These are phyloP conservation scores for Spergularia marina DNA, from an alignment of 148 eudicot species.

Conservation along the genomic window DNA sequence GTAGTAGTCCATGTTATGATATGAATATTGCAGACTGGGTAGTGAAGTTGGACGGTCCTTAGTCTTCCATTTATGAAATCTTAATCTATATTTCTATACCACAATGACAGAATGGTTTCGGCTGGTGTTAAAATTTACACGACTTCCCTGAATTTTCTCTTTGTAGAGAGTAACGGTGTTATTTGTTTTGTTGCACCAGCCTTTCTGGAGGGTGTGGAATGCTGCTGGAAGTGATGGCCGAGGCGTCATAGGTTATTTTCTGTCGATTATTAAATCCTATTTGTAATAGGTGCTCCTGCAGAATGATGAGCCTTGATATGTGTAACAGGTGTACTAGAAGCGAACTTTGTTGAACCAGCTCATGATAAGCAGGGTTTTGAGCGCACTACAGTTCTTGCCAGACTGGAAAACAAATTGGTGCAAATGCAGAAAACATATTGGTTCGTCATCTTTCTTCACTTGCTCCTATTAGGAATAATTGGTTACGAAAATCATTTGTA, in stretches of 20 bases:
- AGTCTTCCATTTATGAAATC: neutral
- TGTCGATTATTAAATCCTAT: slow-evolving; percentile 4
- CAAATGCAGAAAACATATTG: slow-evolving; percentile 76
- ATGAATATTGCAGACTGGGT: too few relatives aligned
- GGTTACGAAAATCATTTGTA: neutral
- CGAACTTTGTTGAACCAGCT: slow-evolving; percentile 97
- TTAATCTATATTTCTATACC: neutral
- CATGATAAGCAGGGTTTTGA: slow-evolving; percentile 99
- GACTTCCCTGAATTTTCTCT: neutral
- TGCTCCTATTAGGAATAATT: neutral
- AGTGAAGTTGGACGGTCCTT: slow-evolving; percentile 4
- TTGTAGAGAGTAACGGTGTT: neutral
- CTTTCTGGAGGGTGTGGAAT: slow-evolving; percentile 98
- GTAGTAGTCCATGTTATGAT: neutral
- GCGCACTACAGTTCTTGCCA: slow-evolving; percentile 80
- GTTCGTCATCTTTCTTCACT: slow-evolving; percentile 38
- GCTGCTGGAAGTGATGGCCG: slow-evolving; percentile 99
- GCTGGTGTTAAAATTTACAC: neutral
- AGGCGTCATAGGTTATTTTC: slow-evolving; percentile 77
- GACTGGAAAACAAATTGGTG: slow-evolving; percentile 63
- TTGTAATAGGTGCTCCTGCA: neutral
- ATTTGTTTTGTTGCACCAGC: slow-evolving; percentile 45
- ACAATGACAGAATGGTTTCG: neutral
- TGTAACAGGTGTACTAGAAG: slow-evolving; percentile 82
- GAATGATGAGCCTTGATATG: slow-evolving; percentile 21